Conservation (phyloP, 768 basidiomycete species). For the Naganishia randhawae region DNA sequence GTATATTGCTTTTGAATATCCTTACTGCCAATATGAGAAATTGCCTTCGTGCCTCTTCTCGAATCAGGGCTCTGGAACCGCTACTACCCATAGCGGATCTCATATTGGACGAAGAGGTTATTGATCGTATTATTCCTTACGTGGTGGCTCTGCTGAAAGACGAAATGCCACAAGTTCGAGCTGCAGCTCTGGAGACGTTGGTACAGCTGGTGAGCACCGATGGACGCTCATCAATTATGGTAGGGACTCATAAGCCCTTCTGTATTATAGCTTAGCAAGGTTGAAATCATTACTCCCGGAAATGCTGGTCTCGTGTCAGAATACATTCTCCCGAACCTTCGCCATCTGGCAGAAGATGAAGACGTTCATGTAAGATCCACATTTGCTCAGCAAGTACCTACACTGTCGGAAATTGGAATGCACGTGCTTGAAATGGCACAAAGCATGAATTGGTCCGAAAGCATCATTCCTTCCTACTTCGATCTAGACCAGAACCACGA, state of each 20-base stretch:
- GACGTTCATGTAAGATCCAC: conserved; percentile 77
- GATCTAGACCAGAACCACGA: conserved; percentile 24
- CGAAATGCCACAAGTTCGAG: conserved; percentile 76
- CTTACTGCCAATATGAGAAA: conserved; percentile 85
- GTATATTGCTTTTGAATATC: conserved; percentile 79
- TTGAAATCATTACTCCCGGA: conserved; percentile 47
- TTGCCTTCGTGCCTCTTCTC: conserved; percentile 77
- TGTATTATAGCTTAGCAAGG: conserved; percentile 42
- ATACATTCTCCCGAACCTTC: conserved; percentile 88
- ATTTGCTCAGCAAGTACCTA: conserved; percentile 78
- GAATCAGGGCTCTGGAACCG: conserved; percentile 77
- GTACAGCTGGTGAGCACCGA: conserved; percentile 69
- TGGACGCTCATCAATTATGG: background rate
- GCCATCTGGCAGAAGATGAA: conserved; percentile 73
- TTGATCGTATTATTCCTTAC: conserved; percentile 89
- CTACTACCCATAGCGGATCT: conserved; percentile 75
- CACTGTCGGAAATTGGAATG: conserved; percentile 78
- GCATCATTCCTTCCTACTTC: conserved; percentile 57
- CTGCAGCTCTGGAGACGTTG: conserved; percentile 69
- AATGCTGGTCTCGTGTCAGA: conserved; percentile 76
- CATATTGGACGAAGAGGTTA: conserved; percentile 88
- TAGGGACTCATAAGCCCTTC: background rate
- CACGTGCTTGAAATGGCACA: conserved; percentile 91
- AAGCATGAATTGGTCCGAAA: conserved; percentile 77
- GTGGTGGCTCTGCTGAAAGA: conserved; percentile 83